Percentiles rank a stretch among this genome's conserved stretches.
phyloP scores from a whole-genome alignment of 75 land plant genomes.

The Cunninghamia lanceolata region DNA sequence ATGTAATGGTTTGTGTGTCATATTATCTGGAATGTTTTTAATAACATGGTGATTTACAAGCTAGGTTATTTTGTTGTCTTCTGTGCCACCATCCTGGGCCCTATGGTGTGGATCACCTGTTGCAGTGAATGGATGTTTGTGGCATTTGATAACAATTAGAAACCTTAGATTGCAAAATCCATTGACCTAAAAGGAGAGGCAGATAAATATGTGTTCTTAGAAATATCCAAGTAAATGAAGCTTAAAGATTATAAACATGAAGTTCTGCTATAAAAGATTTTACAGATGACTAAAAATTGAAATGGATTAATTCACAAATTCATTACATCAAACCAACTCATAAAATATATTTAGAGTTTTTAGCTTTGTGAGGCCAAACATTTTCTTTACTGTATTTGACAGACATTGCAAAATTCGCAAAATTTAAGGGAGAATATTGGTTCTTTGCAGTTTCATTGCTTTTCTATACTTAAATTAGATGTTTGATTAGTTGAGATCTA shows the following conservation, averaged over 20 bases:
- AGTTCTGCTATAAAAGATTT: neutral
- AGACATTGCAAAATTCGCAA: neutral
- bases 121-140: neutral
- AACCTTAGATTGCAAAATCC: neutral
- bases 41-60: too few relatives aligned
- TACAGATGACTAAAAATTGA: neutral
- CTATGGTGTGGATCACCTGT: neutral
- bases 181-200: neutral
- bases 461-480: too few relatives aligned
- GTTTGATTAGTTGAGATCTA: too few relatives aligned
- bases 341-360: neutral
- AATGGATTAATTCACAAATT: neutral
- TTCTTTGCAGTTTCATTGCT: too few relatives aligned
- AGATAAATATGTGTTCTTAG: neutral
- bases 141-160: neutral
- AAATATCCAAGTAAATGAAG: neutral
- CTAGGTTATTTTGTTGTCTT: too few relatives aligned
- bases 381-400: neutral
- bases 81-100: too few relatives aligned
- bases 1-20: too few relatives aligned
- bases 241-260: neutral
- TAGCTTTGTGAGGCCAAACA: neutral
- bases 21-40: too few relatives aligned
- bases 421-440: too few relatives aligned
- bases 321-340: neutral